A percentile compares a stretch with the other conserved stretches of the same genome.
Conservation (phyloP, 2,329 filamentous ascomycete genomes). For the Aschersonia sp. region DNA sequence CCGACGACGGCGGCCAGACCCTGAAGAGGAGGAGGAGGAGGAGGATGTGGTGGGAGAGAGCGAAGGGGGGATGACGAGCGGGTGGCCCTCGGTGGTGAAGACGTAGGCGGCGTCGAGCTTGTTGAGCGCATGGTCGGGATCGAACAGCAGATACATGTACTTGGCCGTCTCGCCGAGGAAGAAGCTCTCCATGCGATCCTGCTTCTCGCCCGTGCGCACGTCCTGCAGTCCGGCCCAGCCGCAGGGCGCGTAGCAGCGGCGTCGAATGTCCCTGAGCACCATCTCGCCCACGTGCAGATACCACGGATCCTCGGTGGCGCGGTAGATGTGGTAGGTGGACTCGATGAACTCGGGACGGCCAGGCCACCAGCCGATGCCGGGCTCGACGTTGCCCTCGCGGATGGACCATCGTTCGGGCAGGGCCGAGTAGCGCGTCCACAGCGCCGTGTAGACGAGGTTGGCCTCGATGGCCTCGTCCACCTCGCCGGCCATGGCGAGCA, state of each 20-base stretch:
- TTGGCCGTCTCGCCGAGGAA: conserved; percentile 94
- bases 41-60: no score
- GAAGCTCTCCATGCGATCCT: conserved; percentile 97
- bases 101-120: conserved; percentile 76
- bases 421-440: conserved; percentile 92
- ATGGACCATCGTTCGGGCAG: conserved; percentile 92
- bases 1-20: no score
- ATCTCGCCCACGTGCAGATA: conserved; percentile 94
- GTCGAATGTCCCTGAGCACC: conserved; percentile 76
- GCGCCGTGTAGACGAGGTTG: conserved; percentile 77
- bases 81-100: conserved; percentile 93
- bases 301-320: conserved; percentile 88
- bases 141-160: conserved; percentile 87
- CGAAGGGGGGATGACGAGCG: conserved; percentile 58
- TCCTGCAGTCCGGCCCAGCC: conserved; percentile 88
- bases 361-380: conserved; percentile 85
- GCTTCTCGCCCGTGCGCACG: conserved; percentile 69
- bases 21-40: no score
- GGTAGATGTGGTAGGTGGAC: conserved; percentile 91
- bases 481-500: conserved; percentile 75
- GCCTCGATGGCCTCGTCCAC: conserved; percentile 83
- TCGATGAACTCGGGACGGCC: conserved; percentile 94
- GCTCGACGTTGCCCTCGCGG: conserved; percentile 68
- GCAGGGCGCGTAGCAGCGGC: conserved; percentile 78
- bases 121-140: conserved; percentile 75